Evolutionary conservation across 805 yeast genomes (phyloP), one percentile per base, ranked within the genome.

Genomic region (Priceomyces fermenticarens): DNA sequence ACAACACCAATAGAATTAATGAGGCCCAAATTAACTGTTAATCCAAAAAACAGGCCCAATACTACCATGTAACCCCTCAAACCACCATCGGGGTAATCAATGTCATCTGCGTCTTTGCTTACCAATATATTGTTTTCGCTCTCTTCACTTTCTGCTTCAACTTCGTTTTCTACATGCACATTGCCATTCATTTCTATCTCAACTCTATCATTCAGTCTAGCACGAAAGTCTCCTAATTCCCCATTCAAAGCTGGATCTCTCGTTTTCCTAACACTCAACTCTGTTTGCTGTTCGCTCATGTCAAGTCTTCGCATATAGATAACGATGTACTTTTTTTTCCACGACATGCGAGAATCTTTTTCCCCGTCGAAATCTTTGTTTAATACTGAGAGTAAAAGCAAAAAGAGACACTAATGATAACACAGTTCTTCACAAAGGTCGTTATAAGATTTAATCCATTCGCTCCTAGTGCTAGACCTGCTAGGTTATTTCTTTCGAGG

Each of bases 401-500:
- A 29, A n/a, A 32, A 10, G 23, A 7, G 27, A 12, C 26, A 32
- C 17, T 16, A 28, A 90, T 90, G 98, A 85, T 90, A 55, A 91
- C 97, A 30, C 88, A 88, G 64, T 90, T 85, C 66, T 88, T 91
- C 67, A 73, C 89, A 28, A 80, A 80, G 48, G 88, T 88, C 7
- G 70, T 72, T 33, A 86, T 91, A 32, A 80, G 73, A 55, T 88
- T 90, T 73, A 80, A 86, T 60, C 96, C 97, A 1, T 74, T 85
- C 48, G 78, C 81, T 1, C 63, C 72, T 23, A 85, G 85, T 49
- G 93, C 89, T 33, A 85, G 83, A 61, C 71, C 85, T 5, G 89
- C 95, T 4, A 79, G 98, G 53, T 68, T 85, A 7, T 83, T 90
- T 53, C 73, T 90, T 35, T 75, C 93, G 9, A 75, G 87, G 39